Evolutionary conservation across 2,329 filamentous ascomycete species (phyloP), one percentile per base, ranked within the genome.

Genomic region (Penicillium palitans): DNA sequence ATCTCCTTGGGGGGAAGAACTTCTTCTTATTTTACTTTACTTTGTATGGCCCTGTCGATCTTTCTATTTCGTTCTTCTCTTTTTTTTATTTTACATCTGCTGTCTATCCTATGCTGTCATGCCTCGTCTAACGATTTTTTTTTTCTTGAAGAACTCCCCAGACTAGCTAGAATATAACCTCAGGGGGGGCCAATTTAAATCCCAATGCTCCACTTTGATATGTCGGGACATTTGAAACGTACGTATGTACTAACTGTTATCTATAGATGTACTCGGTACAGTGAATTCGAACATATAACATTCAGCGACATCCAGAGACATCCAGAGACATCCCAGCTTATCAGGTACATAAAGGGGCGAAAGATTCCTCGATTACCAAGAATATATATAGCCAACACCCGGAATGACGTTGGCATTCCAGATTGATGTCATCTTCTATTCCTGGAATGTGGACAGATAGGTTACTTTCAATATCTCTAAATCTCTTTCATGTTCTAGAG

Each of bases 371-470:
- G 31, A 33, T 39, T 25, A 25, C 52, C 37, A 31, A 56, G 24
- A 55, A 39, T 49, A 24, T 24, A 24, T 24, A 3, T 24, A 58
- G 52, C 37, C 27, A n/a, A 27, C 10, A 21, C n/a, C 42, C 2
- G 40, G 52, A 58, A 58, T 58, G 56, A 59, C 46, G 42, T 47
- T 40, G 19, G 27, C 57, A 59, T 59, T 59, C 57, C 46, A 8
- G 9, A 17, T 52, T 52, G 54, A 52, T 56, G 47, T 52, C 53
- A 51, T 56, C 40, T 31, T 41, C 25, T 40, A 24, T 35, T 46
- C 29, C 42, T 25, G 37, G 46, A 53, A 53, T 53, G 51, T 52
- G 19, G 6, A 25, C 13, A 31, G 19, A 33, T 19, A 19, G 15
- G 15, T 17, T 21, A 29, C 9, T 31, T 24, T n/a, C 6, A 6